Conservation (phyloP, 768 basidiomycete species). For the Candolleomyces aberdarensis region DNA sequence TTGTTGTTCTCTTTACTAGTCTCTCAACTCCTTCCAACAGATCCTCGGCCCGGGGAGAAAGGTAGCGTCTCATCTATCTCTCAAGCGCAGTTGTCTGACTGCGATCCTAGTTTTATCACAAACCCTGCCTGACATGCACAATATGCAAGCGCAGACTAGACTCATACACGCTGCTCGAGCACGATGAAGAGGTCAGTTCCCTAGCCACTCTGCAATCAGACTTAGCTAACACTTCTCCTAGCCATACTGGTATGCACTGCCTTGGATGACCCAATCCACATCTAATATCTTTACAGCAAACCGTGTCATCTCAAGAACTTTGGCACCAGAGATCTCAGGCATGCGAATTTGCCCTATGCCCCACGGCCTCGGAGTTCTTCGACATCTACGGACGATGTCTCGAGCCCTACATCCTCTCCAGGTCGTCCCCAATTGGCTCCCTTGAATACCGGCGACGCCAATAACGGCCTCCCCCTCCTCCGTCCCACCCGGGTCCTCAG, state of each 20-base stretch:
- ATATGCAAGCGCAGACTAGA: constrained; percentile 77
- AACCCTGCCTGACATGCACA: constrained; percentile 78
- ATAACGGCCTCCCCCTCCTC: constrained; percentile 18
- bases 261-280: not conserved
- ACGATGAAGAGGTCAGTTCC: constrained; percentile 68
- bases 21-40: constrained; percentile 32
- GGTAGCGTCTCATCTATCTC: constrained; percentile 41
- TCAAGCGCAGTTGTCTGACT: constrained; percentile 4
- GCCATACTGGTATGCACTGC: constrained; percentile 48
- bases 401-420: constrained; percentile 14
- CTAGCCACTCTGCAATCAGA: not conserved
- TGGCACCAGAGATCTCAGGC: constrained; percentile 70
- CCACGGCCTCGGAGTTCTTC: constrained; percentile 19
- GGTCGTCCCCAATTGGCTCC: not conserved
- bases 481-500: constrained; percentile 28
- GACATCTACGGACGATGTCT: constrained; percentile 6
- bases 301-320: constrained; percentile 78
- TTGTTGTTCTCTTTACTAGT: not conserved
- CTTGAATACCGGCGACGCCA: constrained; percentile 10
- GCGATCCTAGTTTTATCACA: constrained; percentile 66
- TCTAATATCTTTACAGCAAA: constrained; percentile 50
- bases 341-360: constrained; percentile 62
- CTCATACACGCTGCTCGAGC: constrained; percentile 74
- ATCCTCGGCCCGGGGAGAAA: constrained; percentile 86
- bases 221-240: constrained; percentile 16